phyloP scores from a whole-genome alignment of 805 yeast species.

The Metschnikowia sp. region DNA sequence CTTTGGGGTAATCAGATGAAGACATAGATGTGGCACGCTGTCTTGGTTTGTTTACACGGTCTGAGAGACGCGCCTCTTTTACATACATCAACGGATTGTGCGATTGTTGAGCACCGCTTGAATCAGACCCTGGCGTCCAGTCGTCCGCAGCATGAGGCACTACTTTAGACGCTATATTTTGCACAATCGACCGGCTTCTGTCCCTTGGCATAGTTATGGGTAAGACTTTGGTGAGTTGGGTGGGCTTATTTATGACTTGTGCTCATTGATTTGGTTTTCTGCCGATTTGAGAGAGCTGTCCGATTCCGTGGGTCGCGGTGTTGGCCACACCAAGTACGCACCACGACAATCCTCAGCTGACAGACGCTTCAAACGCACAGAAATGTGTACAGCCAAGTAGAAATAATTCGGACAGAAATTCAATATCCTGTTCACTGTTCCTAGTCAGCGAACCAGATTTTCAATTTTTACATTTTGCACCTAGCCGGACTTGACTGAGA shows the following conservation, averaged over 20 bases:
- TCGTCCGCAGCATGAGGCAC: conserved; percentile 36
- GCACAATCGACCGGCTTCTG: conserved; percentile 62
- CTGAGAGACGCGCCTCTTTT: background rate
- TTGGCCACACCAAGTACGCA: background rate
- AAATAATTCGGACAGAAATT: too few species aligned
- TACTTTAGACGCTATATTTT: conserved; percentile 53
- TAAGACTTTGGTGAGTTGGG: too few species aligned
- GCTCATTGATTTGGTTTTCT: background rate
- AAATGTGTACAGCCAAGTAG: too few species aligned
- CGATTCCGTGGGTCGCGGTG: background rate
- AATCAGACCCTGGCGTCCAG: conserved; percentile 17
- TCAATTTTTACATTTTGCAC: too few species aligned
- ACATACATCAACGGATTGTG: conserved; percentile 15
- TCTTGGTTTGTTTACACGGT: background rate
- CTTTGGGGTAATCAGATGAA: background rate
- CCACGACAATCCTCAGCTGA: background rate
- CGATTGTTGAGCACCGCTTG: conserved; percentile 14
- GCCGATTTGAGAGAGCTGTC: background rate
- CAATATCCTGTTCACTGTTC: too few species aligned
- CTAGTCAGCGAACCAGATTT: too few species aligned
- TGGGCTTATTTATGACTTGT: too few species aligned
- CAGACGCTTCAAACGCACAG: too few species aligned
- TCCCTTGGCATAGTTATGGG: conserved; percentile 35
- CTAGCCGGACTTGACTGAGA: too few species aligned
- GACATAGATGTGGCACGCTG: conserved; percentile 1